Conservation (phyloP, 2,329 filamentous ascomycete species). For the Fusarium goolgardi region DNA sequence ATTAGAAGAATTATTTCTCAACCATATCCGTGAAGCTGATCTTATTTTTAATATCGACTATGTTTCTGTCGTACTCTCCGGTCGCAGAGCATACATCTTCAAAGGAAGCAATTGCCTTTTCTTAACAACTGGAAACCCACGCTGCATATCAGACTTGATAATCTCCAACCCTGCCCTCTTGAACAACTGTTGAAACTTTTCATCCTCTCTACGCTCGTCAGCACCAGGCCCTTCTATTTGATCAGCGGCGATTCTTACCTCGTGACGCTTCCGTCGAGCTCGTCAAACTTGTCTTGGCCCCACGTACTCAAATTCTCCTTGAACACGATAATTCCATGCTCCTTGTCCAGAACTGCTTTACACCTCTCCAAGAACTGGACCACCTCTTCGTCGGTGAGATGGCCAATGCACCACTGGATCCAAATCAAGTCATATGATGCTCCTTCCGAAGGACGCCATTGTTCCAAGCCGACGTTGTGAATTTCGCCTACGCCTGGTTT, state of each 20-base stretch:
- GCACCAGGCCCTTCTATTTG: fast-evolving
- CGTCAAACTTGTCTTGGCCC: slow-evolving; percentile 76
- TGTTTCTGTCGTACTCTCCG: slow-evolving; percentile 42
- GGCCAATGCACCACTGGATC: slow-evolving; percentile 90
- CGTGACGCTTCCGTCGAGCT: slow-evolving; percentile 80
- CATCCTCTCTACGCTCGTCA: slow-evolving; percentile 61
- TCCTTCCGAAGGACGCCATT: slow-evolving; percentile 66
- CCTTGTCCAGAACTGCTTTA: slow-evolving; percentile 53
- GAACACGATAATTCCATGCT: slow-evolving; percentile 50
- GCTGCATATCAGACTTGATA: slow-evolving; percentile 77
- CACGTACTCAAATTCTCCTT: slow-evolving; percentile 76
- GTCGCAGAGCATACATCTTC: slow-evolving; percentile 79
- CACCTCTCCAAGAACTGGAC: slow-evolving; percentile 74
- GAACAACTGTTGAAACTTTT: slow-evolving; percentile 78
- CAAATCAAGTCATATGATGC: slow-evolving; percentile 82
- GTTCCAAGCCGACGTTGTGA: slow-evolving; percentile 78
- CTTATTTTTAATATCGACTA: neutral
- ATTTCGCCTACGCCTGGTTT: slow-evolving; percentile 71
- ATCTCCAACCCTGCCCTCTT: slow-evolving; percentile 74
- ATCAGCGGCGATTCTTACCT: slow-evolving; percentile 54
- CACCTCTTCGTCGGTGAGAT: slow-evolving; percentile 81
- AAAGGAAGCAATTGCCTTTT: slow-evolving; percentile 71
- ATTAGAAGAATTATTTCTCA: neutral
- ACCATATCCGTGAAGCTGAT: neutral
- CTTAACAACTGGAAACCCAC: slow-evolving; percentile 72